Conservation (phyloP, 139 green algal genomes). For the Chlamydomonas urium region DNA sequence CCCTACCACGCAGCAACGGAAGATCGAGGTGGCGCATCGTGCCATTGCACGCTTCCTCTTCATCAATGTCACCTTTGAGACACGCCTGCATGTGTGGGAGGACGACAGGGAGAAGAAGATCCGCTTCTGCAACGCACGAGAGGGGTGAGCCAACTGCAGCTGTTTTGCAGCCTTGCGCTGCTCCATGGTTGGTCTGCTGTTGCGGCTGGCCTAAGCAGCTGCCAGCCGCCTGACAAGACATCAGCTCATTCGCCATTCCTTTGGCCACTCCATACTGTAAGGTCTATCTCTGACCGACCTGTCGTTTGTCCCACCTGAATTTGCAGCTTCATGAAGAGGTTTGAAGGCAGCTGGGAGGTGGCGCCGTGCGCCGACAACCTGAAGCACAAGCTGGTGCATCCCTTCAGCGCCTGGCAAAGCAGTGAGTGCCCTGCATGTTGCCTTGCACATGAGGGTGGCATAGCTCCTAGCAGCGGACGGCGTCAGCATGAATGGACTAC, state of each 20-base stretch:
- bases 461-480: no score
- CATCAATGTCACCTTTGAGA: slow-evolving; percentile 29
- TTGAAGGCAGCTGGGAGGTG: slow-evolving; percentile 17
- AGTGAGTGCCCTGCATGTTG: neutral
- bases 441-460: neutral
- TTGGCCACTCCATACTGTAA: neutral
- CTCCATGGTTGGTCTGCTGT: neutral
- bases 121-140: slow-evolving; percentile 12
- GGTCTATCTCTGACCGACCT: neutral
- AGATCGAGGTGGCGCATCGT: slow-evolving; percentile 28
- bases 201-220: neutral
- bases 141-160: neutral
- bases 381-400: neutral
- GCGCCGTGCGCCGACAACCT: neutral
- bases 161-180: neutral
- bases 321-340: slow-evolving; percentile 31
- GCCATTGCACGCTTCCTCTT: slow-evolving; percentile 35
- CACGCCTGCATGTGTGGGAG: slow-evolving; percentile 22
- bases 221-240: neutral
- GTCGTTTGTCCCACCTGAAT: neutral
- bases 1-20: slow-evolving; percentile 7
- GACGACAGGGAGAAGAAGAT: slow-evolving; percentile 23
- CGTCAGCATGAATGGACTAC: neutral
- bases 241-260: neutral
- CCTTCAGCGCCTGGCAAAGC: neutral